Evolutionary conservation across 495 filamentous ascomycete genomes (phyloP), one percentile per base, ranked within the genome.

Genomic region (Neurospora sp.): DNA sequence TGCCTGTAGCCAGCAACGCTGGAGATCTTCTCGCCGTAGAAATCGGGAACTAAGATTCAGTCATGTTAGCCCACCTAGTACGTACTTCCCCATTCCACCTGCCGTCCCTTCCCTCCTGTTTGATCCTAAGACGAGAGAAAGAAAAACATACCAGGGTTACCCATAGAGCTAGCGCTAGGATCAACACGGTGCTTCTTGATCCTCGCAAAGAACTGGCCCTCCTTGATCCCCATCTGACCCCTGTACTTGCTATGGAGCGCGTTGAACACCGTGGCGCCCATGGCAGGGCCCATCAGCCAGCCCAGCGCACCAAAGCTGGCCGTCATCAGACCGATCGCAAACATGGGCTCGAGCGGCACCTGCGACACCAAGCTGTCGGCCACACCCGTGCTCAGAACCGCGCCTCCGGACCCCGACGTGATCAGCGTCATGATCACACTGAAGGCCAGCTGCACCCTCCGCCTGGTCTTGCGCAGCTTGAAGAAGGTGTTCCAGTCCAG

Each of bases 401-500:
- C 79, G 5, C 91, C 86, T n/a, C 92, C 92, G 8, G 81, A 81
- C 0, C 85, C 79, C 1, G 91, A 91, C 40, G 86, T 87, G 18
- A 81, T 77, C n/a, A 88, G 76, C 40, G 89, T 88, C 46, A 86
- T 89, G n/a, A 88, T 78, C 72, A 97, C 82, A 10, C 92, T 93
- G 46, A 92, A 91, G 70, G 84, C 88, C 46, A 96, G 90, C 75
- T 94, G 92, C 87, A 93, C 92, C 70, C 92, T 88, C 16, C 96
- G 92, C 27, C 95, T 93, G 41, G 89, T 90, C 71, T 91, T 90
- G 79, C 96, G 95, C 70, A 98, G 91, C 76, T 87, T 87, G 87
- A 99, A 95, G 88, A 97, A 99, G 46, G 89, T 89, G 85, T 98
- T 92, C 96, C 96, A 99, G 83, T 94, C 90, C 23, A 97, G 89